Evolutionary conservation across 2,329 filamentous ascomycete genomes (phyloP), one percentile per base, ranked within the genome.

Genomic region (Byssothecium circinans): DNA sequence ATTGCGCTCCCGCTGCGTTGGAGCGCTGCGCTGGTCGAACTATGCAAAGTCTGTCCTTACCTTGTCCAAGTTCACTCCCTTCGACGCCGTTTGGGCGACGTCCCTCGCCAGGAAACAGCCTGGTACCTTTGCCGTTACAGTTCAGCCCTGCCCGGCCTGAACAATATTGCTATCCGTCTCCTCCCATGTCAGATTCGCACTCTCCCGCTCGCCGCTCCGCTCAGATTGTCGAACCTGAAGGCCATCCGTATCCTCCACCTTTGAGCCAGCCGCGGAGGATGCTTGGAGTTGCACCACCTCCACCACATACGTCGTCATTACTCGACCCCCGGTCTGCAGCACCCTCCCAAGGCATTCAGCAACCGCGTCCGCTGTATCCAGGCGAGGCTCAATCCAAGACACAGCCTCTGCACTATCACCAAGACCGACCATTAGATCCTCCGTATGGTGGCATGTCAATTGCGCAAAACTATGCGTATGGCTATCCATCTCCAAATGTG

Each of bases 141-240:
- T 65, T 68, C 64, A 67, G 67, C 62, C 65, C 66, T 50, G 57
- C 45, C 47, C 54, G 63, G 61, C 50, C 66, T 66, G 64, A 66
- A 56, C 63, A 62, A 44, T 57, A 65, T 53, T 61, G 62, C 57
- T 78, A 77, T 64, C 75, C 74, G 50, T 78, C 75, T 59, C 75
- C 75, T 65, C 75, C 75, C 66, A 78, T 78, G 76, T 78, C 76
- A 69, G 74, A 73, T 67, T 70, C 75, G 58, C 73, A 74, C 47
- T 76, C 75, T 51, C 73, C 75, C 55, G 57, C 62, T 49, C 64
- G 64, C 54, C 68, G 67, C 52, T 56, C 60, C 62, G 64, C 66
- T 56, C 68, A 65, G 45, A 56, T 64, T 54, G 58, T 63, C 54
- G 64, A 69, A 60, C 50, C 61, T 25, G 60, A 64, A 47, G 58